Base-by-base conservation (phyloP, 352 stramenopile species). In the Halophytophthora batemanensis region DNA sequence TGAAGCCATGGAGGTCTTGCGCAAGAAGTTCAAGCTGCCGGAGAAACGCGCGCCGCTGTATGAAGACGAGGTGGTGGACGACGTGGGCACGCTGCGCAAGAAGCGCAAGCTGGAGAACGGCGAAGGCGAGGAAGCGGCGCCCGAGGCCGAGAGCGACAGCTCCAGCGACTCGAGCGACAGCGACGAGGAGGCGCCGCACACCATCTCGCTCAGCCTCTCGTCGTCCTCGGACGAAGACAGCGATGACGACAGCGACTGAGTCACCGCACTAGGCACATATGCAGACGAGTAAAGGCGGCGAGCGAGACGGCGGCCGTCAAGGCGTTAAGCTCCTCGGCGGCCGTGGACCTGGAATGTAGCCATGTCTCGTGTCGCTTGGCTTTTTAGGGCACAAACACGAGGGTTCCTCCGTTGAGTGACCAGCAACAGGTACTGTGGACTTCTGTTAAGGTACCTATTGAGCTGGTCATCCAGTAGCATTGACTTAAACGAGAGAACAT, bases 1-100 rank as follows among this genome's bases (percentile, higher is more conserved):
- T 0, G 76, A 90, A 13, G 77, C 71, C 3, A 90, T 90, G 79
- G 82, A 93, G 21, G 69, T 85, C 6, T 25, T 93, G 39, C 75
- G 82, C 22, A 86, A 87, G 53, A 90, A 90, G 59, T 84, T 93
- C 51, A 88, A 88, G 48, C 34, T 90, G 19, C 75, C 80, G 1
- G 77, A 86, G 29, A 88, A 90, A 64, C 74, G 80, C 7, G 53
- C 64, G 12, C 60, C 78, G 6, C 48, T 90, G 43, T 90, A 90
- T 49, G 74, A 87, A 41, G 80, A 90, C 52, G 80, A 90, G 37
- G 71, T 88, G 7, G 77, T 88, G 31, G 77, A 88, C 44, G 72
- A 88, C 35, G 72, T 87, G 3, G 80, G 86, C 34, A 61, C 54
- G 48, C 54, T 86, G 35, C 70, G 72, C 55, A 90, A 90, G 59